Evolutionary conservation across 2,329 filamentous ascomycete genomes (phyloP), one percentile per base, ranked within the genome.

Genomic region (Botryotinia globosa): DNA sequence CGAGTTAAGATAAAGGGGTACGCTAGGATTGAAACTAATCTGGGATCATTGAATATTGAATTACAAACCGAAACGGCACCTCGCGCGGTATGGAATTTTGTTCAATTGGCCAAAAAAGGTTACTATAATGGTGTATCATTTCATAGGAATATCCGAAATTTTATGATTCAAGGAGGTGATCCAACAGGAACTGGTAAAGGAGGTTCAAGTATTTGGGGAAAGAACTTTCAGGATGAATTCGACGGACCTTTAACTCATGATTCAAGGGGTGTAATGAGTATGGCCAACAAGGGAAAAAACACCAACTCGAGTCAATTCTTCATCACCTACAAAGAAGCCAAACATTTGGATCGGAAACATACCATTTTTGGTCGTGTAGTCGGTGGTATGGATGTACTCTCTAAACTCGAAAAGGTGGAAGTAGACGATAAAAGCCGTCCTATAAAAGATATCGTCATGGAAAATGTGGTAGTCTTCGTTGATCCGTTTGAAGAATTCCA

Each of bases 231-330:
- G 70, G 96, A 99, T 81, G 96, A 99, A 81, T 91, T 98, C 75
- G 94, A 98, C 25, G 94, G 94, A 0, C 94, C 95, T 0, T 82
- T 94, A 58, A 92, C 91, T n/a, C 96, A 99, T 79, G 91, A 94
- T 79, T 84, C 87, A 0, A 87, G 94, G 42, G 96, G 96, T 20
- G 88, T 94, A 0, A 80, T 97, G 39, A 94, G 91, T 77, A 99
- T 99, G 96, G 96, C 96, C 58, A 99, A 99, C 83, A 99, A 99
- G 81, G 96, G 96, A 73, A 98, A 98, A 80, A 95, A 98, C 80
- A 98, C 95, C 34, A 99, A 99, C 83, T 96, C 93, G 14, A 93
- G 90, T 77, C 96, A 99, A 82, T 99, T 91, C 81, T 99, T 98
- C 85, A 92, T 99, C 80, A 93, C 92, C 0, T 99, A 99, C 82